Conservation (phyloP, 106 monocot species). For the Chionographis japonica region DNA sequence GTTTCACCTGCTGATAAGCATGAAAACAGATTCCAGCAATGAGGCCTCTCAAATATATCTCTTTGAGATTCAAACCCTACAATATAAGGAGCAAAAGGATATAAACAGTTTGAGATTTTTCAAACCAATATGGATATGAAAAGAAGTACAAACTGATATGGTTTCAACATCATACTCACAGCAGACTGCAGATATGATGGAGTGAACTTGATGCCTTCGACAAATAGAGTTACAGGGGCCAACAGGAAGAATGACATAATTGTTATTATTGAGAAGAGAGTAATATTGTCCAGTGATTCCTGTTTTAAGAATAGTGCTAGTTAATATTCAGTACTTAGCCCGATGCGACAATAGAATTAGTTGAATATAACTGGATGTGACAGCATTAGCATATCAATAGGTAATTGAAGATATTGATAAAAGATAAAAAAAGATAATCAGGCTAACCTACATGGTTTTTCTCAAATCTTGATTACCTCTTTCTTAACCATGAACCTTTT, state of each 20-base stretch:
- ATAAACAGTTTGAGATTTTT: neutral
- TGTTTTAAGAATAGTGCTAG: conserved; percentile 30
- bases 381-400: no score
- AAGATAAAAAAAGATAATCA: no score
- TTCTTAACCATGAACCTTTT: conserved; percentile 87
- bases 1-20: conserved; percentile 90
- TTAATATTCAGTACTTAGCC: neutral
- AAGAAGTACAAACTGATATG: neutral
- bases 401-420: no score
- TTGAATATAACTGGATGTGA: no score
- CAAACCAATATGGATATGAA: neutral
- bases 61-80: conserved; percentile 75
- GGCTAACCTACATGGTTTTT: neutral
- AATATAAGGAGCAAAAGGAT: neutral
- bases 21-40: conserved; percentile 83
- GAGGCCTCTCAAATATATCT: conserved; percentile 65
- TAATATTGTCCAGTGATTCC: conserved; percentile 95
- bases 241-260: conserved; percentile 73
- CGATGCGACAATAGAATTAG: no score
- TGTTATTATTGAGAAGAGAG: conserved; percentile 92
- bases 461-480: conserved; percentile 40
- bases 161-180: conserved; percentile 38
- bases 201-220: conserved; percentile 77
- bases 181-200: conserved; percentile 70
- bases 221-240: conserved; percentile 43